A percentile compares a stretch with the other conserved stretches of the same genome.
Evolutionary conservation across 164 flowering plant species (phyloP).

Genomic region (Buxus sempervirens): DNA sequence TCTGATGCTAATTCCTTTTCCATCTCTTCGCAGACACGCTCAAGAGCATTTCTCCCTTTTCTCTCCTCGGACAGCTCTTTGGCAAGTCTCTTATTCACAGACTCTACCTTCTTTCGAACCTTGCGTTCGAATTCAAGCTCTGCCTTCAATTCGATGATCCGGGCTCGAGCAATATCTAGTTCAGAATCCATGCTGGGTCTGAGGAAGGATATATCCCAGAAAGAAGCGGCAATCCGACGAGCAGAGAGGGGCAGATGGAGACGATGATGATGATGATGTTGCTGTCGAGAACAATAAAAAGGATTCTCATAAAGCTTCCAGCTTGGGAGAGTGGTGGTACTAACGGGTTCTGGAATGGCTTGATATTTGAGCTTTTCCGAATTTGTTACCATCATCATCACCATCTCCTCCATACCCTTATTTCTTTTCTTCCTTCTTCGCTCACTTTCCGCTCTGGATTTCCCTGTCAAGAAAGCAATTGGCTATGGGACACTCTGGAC

Average conservation of each 20-base stretch:
- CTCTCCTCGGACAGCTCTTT: slow-evolving; percentile 50
- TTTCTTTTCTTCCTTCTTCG: slow-evolving; percentile 15
- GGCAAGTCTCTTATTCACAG: slow-evolving; percentile 36
- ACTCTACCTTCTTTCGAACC: slow-evolving; percentile 48
- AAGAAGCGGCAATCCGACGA: slow-evolving; percentile 40
- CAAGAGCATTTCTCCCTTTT: slow-evolving; percentile 41
- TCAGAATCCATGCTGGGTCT: slow-evolving; percentile 49
- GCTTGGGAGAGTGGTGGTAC: slow-evolving; percentile 37
- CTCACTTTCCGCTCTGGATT: slow-evolving; percentile 8
- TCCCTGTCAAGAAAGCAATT: slow-evolving; percentile 14
- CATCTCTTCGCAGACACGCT: slow-evolving; percentile 45
- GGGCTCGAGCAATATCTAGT: slow-evolving; percentile 38
- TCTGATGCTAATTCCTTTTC: slow-evolving; percentile 32
- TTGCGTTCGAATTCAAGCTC: slow-evolving; percentile 51
- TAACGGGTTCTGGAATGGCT: slow-evolving; percentile 24
- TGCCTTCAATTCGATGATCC: slow-evolving; percentile 46
- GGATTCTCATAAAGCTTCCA: slow-evolving; percentile 82
- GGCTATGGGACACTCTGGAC: slow-evolving; percentile 22
- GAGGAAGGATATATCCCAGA: slow-evolving; percentile 53
- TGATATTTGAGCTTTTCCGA: slow-evolving; percentile 22
- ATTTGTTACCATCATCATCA: slow-evolving; percentile 37
- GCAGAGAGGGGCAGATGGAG: slow-evolving; percentile 40
- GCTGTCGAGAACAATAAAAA: slow-evolving; percentile 31
- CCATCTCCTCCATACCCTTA: slow-evolving; percentile 31
- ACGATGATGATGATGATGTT: slow-evolving; percentile 21